Conservation (phyloP, 352 stramenopile species). For the Phytophthora foliorum region DNA sequence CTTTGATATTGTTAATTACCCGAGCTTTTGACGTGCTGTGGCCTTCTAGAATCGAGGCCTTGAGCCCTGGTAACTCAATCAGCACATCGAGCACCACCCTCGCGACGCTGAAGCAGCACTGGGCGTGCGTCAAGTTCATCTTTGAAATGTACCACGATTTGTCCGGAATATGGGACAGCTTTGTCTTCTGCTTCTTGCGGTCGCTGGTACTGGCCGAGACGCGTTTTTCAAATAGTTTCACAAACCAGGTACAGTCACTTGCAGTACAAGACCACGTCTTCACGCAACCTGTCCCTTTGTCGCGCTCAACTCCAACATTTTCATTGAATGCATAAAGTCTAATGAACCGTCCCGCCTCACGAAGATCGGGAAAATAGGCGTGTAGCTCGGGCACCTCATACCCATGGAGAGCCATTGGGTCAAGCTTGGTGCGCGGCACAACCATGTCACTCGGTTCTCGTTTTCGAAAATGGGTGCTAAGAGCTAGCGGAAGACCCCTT, state of each 20-base stretch:
- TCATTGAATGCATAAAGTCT: neutral
- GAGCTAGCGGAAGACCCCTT: no score
- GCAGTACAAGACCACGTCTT: neutral
- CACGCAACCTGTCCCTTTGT: neutral
- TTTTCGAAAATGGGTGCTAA: no score
- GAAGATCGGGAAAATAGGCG: neutral
- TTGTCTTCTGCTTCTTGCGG: neutral
- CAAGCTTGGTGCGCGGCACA: neutral
- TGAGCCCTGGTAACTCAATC: slow-evolving; percentile 5
- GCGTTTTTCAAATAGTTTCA: neutral
- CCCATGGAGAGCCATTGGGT: neutral
- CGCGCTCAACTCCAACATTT: neutral
- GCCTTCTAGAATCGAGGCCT: neutral
- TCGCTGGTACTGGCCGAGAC: neutral
- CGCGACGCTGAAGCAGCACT: slow-evolving; percentile 8
- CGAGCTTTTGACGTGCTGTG: slow-evolving; percentile 3
- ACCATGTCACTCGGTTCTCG: no score
- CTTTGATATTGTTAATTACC: slow-evolving; percentile 4
- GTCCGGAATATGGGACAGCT: slow-evolving; percentile 2
- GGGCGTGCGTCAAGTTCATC: neutral
- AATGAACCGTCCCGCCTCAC: neutral
- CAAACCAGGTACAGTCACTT: neutral
- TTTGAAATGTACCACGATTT: slow-evolving; percentile 11
- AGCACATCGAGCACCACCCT: neutral
- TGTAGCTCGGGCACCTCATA: neutral